Evolutionary conservation across 805 yeast genomes (phyloP).

Genomic region (Candida schatavii): DNA sequence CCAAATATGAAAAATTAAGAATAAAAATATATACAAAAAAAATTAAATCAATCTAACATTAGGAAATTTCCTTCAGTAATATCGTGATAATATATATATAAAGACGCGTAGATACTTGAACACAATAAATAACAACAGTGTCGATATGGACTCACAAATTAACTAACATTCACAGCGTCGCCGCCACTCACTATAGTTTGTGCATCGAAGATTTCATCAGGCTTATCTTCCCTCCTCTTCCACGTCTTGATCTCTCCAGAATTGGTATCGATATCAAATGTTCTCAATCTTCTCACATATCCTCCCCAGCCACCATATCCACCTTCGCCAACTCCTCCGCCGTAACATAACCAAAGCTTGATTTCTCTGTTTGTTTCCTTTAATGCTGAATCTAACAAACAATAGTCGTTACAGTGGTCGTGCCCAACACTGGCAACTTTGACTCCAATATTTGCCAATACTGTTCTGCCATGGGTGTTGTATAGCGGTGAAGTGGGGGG

Average conservation of each 20-base stretch:
- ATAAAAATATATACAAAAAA: too few relatives aligned
- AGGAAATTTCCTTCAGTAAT: too few relatives aligned
- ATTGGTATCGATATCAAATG: constrained; percentile 61
- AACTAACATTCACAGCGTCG: constrained; percentile 28
- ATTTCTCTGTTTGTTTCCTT: constrained; percentile 22
- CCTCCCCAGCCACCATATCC: constrained; percentile 95
- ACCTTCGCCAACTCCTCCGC: constrained; percentile 93
- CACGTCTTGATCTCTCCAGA: constrained; percentile 55
- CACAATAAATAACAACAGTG: too few relatives aligned
- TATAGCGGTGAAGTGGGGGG: constrained; percentile 73
- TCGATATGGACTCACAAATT: too few relatives aligned
- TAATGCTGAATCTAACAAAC: constrained; percentile 55
- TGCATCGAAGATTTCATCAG: constrained; percentile 45
- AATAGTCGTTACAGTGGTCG: constrained; percentile 93
- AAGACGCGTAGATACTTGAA: too few relatives aligned
- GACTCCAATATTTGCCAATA: constrained; percentile 66
- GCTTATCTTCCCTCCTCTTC: constrained; percentile 67
- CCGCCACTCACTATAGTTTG: constrained; percentile 52
- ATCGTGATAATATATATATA: too few relatives aligned
- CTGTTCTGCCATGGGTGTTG: constrained; percentile 63
- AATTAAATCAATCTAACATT: too few relatives aligned
- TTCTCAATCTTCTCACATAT: constrained; percentile 72
- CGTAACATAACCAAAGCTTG: constrained; percentile 83
- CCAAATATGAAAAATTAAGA: too few relatives aligned
- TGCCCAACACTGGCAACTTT: constrained; percentile 82